phyloP scores from a whole-genome alignment of 2,329 filamentous ascomycete genomes.

The Canariomyces notabilis region DNA sequence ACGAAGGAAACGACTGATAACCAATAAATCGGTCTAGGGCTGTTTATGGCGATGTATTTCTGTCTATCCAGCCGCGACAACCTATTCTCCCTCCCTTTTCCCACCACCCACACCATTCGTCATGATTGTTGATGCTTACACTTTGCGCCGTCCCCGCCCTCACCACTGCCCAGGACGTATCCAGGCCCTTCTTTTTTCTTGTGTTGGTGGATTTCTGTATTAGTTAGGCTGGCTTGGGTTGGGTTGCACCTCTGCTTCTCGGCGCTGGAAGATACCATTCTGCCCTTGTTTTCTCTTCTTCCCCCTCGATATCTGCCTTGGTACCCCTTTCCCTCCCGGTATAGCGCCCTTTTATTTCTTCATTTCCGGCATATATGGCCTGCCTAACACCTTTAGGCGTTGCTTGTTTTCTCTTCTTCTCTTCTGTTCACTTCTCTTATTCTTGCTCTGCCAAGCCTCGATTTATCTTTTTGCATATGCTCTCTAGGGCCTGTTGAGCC shows the following conservation, averaged over 20 bases:
- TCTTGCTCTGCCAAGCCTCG: not conserved
- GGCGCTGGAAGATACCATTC: slow-evolving; percentile 24
- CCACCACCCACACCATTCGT: too few relatives aligned
- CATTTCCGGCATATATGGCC: not conserved
- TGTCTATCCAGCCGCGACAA: too few relatives aligned
- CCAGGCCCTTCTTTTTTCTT: not conserved
- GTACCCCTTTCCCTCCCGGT: too few relatives aligned
- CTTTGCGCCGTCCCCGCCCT: not conserved
- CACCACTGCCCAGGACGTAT: not conserved
- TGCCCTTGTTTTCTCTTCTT: slow-evolving; percentile 10
- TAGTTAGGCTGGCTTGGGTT: not conserved
- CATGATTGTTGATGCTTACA: too few relatives aligned
- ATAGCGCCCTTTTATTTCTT: not conserved
- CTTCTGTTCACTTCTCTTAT: not conserved
- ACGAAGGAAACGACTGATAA: too few relatives aligned
- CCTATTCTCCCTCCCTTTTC: too few relatives aligned
- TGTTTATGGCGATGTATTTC: too few relatives aligned
- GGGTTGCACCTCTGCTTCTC: not conserved
- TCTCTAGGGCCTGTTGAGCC: too few relatives aligned
- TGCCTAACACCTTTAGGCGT: not conserved
- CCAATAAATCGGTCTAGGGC: too few relatives aligned
- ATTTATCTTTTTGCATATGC: too few relatives aligned
- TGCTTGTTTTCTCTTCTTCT: not conserved
- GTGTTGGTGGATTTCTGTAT: not conserved
- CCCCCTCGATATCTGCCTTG: not conserved